Evolutionary conservation across 129 eudicot species (phyloP).

Genomic region (Gnaphalium uliginosum): DNA sequence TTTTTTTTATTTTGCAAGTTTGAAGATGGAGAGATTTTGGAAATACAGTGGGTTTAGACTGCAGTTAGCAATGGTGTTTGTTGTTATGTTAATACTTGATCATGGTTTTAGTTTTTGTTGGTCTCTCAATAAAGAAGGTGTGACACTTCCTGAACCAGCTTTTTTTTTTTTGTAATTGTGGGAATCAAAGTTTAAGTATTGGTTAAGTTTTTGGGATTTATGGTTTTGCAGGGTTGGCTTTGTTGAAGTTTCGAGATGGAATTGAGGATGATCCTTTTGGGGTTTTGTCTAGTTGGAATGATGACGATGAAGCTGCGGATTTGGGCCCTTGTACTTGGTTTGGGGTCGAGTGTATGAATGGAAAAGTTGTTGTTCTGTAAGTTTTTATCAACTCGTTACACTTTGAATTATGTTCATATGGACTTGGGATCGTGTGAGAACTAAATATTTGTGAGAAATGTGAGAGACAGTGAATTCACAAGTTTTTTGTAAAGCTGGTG

Average conservation of each 20-base stretch:
- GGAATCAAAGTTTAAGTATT: neutral
- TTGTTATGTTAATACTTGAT: conserved; percentile 23
- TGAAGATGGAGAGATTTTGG: conserved; percentile 36
- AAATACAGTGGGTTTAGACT: conserved; percentile 33
- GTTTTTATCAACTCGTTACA: conserved; percentile 18
- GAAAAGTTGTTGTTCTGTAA: conserved; percentile 56
- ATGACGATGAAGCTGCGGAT: conserved; percentile 31
- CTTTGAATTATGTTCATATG: neutral
- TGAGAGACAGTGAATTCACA: neutral
- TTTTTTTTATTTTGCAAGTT: neutral
- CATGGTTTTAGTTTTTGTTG: conserved; percentile 33
- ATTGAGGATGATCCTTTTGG: conserved; percentile 58
- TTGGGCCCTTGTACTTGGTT: conserved; percentile 59
- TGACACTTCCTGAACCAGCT: conserved; percentile 8
- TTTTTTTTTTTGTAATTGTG: neutral
- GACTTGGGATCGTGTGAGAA: neutral
- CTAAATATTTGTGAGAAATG: neutral
- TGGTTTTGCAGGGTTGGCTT: conserved; percentile 51
- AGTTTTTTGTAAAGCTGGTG: neutral
- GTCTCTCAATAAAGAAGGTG: conserved; percentile 57
- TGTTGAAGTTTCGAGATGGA: conserved; percentile 59
- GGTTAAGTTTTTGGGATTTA: conserved; percentile 6
- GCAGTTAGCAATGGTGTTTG: conserved; percentile 28
- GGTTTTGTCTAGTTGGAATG: conserved; percentile 54
- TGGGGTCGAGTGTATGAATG: conserved; percentile 63